Base-by-base conservation (phyloP, 371 early-diverging fungal genomes). In the Aphelidium insulamus region DNA sequence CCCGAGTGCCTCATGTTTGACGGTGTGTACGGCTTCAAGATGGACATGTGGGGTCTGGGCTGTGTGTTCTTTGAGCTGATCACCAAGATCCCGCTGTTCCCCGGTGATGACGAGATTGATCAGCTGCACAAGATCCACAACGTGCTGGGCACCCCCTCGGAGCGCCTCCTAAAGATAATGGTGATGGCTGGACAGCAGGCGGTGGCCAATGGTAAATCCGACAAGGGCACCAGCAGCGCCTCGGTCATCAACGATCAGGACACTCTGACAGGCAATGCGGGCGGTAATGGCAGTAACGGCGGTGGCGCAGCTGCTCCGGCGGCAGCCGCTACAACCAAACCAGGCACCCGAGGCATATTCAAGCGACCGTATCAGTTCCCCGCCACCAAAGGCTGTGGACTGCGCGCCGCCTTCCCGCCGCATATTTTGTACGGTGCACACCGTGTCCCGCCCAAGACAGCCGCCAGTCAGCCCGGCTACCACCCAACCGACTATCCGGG, bases 91-190 rank as follows among this genome's bases (percentile, higher is more conserved):
- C 71, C 71, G 26, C 42, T 75, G 9, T 75, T 75, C 35, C 61
- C 69, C 2, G 76, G 73, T n/a, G 49, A 60, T 26, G 68, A 71
- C 31, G 72, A 68, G 43, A 47, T 75, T 24, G 72, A 72, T 36
- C 71, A 71, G 43, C 42, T 75, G 21, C 62, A 65, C 46, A 37
- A 62, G 32, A 74, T 77, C 24, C 73, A 71, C 47, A 56, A 51
- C 27, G 57, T 64, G 3, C 37, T 74, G 25, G 77, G 77, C 14
- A 62, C 70, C n/a, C 77, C 77, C 6, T 36, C 30, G 4, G 38
- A 37, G 33, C 50, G 58, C 37, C 21, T 57, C n/a, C 27, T 65
- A 39, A 48, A 44, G 34, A 35, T 48, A 12, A 59, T 65, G 52
- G 18, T 32, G 20, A 19, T 36, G 27, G 16, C 19, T 15, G 21